Base-by-base conservation (phyloP, 1,139 yeast genomes). In the Candida frijolesensis region DNA sequence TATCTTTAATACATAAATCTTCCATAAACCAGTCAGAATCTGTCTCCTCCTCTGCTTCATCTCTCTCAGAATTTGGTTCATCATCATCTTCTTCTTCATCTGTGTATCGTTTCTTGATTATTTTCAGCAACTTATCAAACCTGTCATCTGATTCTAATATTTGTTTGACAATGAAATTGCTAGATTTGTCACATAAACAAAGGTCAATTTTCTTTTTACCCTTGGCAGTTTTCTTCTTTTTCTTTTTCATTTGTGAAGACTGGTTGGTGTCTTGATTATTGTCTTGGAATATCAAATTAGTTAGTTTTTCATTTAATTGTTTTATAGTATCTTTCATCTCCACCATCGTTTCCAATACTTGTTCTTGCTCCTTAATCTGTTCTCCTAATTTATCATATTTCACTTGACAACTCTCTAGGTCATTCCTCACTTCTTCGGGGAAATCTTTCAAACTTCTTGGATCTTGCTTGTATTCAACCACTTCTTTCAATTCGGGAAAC, bases 1-100 rank as follows among this genome's bases (percentile, higher is more conserved):
- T 81, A 48, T 87, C 94, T n/a, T 70, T 67, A 14, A 82, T 60
- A 61, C 96, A 89, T 2, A 83, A 56, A 47, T 51, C 58, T 50
- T 56, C 63, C 15, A 57, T 40, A 30, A 60, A 65, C 59, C 60
- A 59, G 10, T 56, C 61, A n/a, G 52, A 53, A 2, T 56, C 54
- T 60, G 60, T 16, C 58, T 62, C 7, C 60, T 40, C 25, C 41
- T 54, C 54, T 1, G 52, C 53, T 2, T 58, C 62, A 16, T 50
- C 53, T 9, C 45, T 44, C 2, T 44, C 49, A 1, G 58, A 54
- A 16, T 37, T 18, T 44, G 54, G 54, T 1, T 52, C 53, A 2
- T 58, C 62, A 19, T 47, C 53, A 29, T 49, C 46, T 4, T 45
- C 45, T 5, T 43, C 50, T 4, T 38, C 45, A 2, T 38, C 47